Evolutionary conservation across 2,329 filamentous ascomycete genomes (phyloP).

Genomic region (Penicillium freii): DNA sequence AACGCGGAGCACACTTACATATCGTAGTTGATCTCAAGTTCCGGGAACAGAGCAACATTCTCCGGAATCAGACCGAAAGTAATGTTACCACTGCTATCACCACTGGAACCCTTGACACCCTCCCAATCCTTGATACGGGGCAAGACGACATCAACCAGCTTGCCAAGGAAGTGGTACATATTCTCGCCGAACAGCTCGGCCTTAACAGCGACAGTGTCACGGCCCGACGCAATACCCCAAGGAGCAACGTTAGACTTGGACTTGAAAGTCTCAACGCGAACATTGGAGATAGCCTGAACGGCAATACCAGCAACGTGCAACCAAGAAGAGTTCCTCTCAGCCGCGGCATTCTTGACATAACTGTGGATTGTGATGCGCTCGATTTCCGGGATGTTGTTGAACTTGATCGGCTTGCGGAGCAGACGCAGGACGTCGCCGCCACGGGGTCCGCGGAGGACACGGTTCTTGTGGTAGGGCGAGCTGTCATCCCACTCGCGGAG

Average conservation of each 20-base stretch:
- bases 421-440: slow-evolving; percentile 62
- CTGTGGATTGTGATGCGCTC: slow-evolving; percentile 77
- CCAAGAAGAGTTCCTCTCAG: slow-evolving; percentile 64
- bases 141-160: slow-evolving; percentile 83
- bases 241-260: slow-evolving; percentile 68
- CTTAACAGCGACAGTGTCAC: slow-evolving; percentile 69
- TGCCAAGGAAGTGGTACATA: slow-evolving; percentile 87
- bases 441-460: slow-evolving; percentile 78
- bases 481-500: slow-evolving; percentile 84
- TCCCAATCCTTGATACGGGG: slow-evolving; percentile 96
- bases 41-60: slow-evolving; percentile 80
- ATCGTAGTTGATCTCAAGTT: slow-evolving; percentile 93
- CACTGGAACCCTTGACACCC: slow-evolving; percentile 71
- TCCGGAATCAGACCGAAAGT: slow-evolving; percentile 74
- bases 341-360: slow-evolving; percentile 66
- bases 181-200: slow-evolving; percentile 73
- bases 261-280: slow-evolving; percentile 67
- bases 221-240: slow-evolving; percentile 71
- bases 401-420: slow-evolving; percentile 61
- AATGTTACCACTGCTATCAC: slow-evolving; percentile 86
- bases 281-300: slow-evolving; percentile 80
- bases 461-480: slow-evolving; percentile 91
- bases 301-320: slow-evolving; percentile 81
- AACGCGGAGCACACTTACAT: slow-evolving; percentile 57
- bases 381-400: slow-evolving; percentile 81